Percentiles rank a stretch among this genome's conserved stretches.
Evolutionary conservation across 768 basidiomycete species (phyloP).

Genomic region (Kwoniella sp.): DNA sequence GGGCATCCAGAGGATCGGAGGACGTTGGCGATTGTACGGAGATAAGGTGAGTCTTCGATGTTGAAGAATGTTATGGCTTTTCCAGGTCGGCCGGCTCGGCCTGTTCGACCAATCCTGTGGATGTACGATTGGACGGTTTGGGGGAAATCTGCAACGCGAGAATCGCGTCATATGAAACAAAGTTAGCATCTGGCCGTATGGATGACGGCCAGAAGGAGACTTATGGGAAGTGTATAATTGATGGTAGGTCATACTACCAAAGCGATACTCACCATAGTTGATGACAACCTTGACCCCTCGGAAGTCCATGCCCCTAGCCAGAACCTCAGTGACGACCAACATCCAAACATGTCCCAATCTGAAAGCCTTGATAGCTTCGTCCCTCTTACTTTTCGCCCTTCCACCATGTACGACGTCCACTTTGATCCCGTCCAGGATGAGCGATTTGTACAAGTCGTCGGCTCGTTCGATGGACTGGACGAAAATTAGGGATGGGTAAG

Average conservation of each 20-base stretch:
- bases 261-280: conserved; percentile 62
- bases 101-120: conserved; percentile 94
- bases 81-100: conserved; percentile 87
- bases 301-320: conserved; percentile 99
- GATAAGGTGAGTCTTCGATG: conserved; percentile 83
- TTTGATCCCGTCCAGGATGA: conserved; percentile 75
- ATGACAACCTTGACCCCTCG: conserved; percentile 89
- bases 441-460: conserved; percentile 71
- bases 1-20: conserved; percentile 84
- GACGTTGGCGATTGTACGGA: conserved; percentile 98
- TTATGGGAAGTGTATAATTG: no score
- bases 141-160: conserved; percentile 72
- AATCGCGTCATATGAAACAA: no score
- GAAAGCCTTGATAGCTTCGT: conserved; percentile 81
- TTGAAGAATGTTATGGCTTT: conserved; percentile 96
- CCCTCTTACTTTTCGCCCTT: conserved; percentile 81
- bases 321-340: conserved; percentile 92
- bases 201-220: no score
- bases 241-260: no score
- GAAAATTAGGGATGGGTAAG: conserved; percentile 89
- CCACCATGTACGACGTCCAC: conserved; percentile 91
- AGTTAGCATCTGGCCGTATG: no score
- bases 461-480: conserved; percentile 74
- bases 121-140: conserved; percentile 93
- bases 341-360: conserved; percentile 89